phyloP scores from a whole-genome alignment of 192 early-diverging fungal species.

The Coemansia sp. region DNA sequence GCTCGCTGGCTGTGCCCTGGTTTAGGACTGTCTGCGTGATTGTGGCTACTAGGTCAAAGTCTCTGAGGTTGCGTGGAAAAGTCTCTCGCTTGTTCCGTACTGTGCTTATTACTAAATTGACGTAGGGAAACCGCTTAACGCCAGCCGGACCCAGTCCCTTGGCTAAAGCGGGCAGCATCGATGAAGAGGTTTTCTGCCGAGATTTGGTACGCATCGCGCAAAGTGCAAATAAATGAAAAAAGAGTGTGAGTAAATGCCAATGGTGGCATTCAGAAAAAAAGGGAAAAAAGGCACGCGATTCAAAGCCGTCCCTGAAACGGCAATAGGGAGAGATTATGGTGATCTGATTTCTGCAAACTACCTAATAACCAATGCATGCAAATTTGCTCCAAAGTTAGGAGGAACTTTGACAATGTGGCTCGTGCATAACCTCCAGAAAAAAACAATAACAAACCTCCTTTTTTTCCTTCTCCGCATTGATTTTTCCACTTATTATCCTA shows the following conservation, averaged over 20 bases:
- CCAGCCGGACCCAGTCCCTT: slow-evolving; percentile 16
- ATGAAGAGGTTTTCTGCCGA: not conserved
- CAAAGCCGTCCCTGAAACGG: too few species aligned
- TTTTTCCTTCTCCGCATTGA: not conserved
- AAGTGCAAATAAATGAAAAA: not conserved
- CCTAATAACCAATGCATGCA: too few species aligned
- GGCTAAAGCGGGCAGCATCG: not conserved
- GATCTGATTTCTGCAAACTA: too few species aligned
- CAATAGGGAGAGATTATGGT: too few species aligned
- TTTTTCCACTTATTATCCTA: not conserved
- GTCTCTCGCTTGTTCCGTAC: not conserved
- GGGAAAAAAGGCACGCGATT: not conserved
- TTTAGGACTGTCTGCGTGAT: not conserved
- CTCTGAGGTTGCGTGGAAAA: not conserved
- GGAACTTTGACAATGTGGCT: not conserved
- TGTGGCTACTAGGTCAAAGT: not conserved
- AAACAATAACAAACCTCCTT: not conserved
- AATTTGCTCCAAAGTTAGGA: too few species aligned
- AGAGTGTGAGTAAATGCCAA: not conserved
- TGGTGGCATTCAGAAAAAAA: not conserved
- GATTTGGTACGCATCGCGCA: not conserved
- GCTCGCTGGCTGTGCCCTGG: not conserved
- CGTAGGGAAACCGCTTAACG: slow-evolving; percentile 24
- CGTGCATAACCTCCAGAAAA: not conserved
- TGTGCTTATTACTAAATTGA: slow-evolving; percentile 5